A percentile compares a stretch with the other conserved stretches of the same genome.
Evolutionary conservation across 225 moss, liverwort and hornwort species (phyloP).

Genomic region (Straminergon stramineum): DNA sequence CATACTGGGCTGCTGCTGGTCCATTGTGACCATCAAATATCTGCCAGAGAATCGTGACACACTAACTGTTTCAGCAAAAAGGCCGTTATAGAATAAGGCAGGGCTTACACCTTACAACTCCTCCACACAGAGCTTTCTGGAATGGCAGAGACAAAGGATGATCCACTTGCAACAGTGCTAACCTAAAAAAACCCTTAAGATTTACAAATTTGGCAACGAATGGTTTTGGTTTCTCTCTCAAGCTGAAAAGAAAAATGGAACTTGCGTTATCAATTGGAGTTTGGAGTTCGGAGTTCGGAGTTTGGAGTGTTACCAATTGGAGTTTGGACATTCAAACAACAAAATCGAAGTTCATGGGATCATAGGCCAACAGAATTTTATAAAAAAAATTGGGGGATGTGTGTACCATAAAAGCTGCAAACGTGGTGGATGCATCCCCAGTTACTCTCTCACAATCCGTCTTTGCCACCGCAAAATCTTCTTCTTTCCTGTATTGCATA

Average conservation of each 20-base stretch:
- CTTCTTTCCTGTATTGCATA: conserved; percentile 21
- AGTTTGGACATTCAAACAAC: neutral
- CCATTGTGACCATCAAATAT: conserved; percentile 88
- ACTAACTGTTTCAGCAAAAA: neutral
- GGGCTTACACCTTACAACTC: neutral
- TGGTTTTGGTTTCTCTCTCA: neutral
- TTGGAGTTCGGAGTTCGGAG: no score
- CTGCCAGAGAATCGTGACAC: neutral
- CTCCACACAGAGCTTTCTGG: neutral
- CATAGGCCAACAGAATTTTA: neutral
- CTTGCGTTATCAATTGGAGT: neutral
- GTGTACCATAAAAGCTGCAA: conserved; percentile 58
- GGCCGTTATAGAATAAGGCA: neutral
- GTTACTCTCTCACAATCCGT: conserved; percentile 36
- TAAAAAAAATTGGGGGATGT: no score
- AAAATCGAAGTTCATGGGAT: no score
- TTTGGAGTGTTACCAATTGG: neutral
- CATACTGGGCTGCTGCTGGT: conserved; percentile 58
- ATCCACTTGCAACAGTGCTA: neutral
- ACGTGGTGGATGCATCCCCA: conserved; percentile 45
- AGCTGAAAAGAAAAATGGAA: neutral
- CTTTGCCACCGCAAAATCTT: conserved; percentile 28
- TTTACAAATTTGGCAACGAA: neutral
- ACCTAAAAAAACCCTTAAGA: neutral
- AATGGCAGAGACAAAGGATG: neutral